Evolutionary conservation across 169 alveolate species (phyloP), one percentile per base, ranked within the genome.

Genomic region (Plasmodium adleri): DNA sequence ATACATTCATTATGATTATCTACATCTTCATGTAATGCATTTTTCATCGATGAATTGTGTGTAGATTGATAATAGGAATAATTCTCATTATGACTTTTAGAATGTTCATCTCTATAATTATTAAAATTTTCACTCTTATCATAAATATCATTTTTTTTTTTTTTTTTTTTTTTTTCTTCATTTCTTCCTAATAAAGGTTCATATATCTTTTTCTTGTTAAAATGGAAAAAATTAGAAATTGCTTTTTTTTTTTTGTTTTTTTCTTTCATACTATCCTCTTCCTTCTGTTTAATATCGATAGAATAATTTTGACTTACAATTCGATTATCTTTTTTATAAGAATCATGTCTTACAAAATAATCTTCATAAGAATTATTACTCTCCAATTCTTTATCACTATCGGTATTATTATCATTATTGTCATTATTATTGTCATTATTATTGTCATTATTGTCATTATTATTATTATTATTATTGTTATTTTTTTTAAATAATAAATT

Each of bases 191-290:
- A 52, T 10, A 74, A 67, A 43, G 88, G 88, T 50, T 74, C 88
- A 50, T 74, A 74, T 74, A 74, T 74, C 60, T 67, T 58, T 45
- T 74, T 74, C 39, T 74, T 74, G 66, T 74, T 72, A 17, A 74
- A 60, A 67, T 74, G 63, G 17, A 59, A 74, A 62, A 74, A 24
- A 50, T 74, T 74, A 72, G 32, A 45, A 50, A 74, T n/a, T 59
- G 60, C 63, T 52, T 60, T 60, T 50, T 74, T 74, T 28, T 67
- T 60, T 52, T 39, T 74, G 24, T 13, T 43, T 13, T 26, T 20
- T 45, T 72, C 54, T 22, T 26, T n/a, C 47, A 39, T 39, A 5
- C 47, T 39, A 5, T 39, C 47, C 3, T 13, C 43, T 26, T 62
- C 28, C 13, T 62, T 13, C 2, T 26, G 28, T 62, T 62, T 26